phyloP scores from a whole-genome alignment of 805 yeast species.

The Cephaloascus fragrans region DNA sequence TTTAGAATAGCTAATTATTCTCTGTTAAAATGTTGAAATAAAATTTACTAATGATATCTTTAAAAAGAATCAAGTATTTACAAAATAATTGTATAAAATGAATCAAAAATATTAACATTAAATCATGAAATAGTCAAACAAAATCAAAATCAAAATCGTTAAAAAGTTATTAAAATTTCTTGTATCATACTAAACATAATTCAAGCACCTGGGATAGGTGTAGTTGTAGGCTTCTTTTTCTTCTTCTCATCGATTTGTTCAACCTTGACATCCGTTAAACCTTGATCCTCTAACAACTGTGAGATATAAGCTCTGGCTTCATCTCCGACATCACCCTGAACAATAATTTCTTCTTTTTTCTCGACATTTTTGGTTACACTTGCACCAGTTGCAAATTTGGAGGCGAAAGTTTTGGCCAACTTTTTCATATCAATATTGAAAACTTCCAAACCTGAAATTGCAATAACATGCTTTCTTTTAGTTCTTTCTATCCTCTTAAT shows the following conservation, averaged over 20 bases:
- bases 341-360: conserved; percentile 82
- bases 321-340: conserved; percentile 93
- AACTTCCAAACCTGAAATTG: conserved; percentile 81
- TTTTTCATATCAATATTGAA: conserved; percentile 86
- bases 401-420: conserved; percentile 83
- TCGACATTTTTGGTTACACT: conserved; percentile 84
- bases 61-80: too few species aligned
- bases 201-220: background rate
- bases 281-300: conserved; percentile 68
- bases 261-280: conserved; percentile 76
- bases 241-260: conserved; percentile 79
- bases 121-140: background rate
- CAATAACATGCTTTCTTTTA: conserved; percentile 77
- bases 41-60: too few species aligned
- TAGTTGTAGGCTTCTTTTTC: conserved; percentile 43
- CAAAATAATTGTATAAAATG: too few species aligned
- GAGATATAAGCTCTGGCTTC: conserved; percentile 75
- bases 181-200: background rate
- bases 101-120: background rate
- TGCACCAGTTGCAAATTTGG: conserved; percentile 94
- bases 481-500: conserved; percentile 87
- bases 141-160: background rate
- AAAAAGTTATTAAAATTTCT: background rate
- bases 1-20: too few species aligned
- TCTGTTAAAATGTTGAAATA: too few species aligned